Conservation (phyloP, 139 green algal species). For the Closterium sp. region DNA sequence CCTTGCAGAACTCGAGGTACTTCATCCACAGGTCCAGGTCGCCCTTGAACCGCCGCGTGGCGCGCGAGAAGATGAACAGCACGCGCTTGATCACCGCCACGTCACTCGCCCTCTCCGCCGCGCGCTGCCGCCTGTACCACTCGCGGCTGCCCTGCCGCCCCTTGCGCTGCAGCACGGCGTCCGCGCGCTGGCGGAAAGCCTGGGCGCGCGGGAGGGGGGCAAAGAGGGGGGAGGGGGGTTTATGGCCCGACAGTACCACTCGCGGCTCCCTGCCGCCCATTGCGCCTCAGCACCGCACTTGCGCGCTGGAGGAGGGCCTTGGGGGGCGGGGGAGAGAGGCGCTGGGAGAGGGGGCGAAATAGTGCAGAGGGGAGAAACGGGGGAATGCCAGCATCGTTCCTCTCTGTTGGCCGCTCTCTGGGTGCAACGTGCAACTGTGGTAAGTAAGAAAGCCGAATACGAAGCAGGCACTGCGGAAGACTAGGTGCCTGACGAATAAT, state of each 20-base stretch:
- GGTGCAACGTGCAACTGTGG: too few relatives aligned
- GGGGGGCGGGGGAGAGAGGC: too few relatives aligned
- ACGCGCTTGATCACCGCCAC: constrained; percentile 66
- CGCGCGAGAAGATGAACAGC: constrained; percentile 89
- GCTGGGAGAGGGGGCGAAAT: too few relatives aligned
- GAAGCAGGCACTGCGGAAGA: too few relatives aligned
- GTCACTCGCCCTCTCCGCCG: background rate
- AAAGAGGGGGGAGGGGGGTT: too few relatives aligned
- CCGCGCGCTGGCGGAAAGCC: background rate
- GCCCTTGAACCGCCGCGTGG: constrained; percentile 79
- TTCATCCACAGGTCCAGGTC: constrained; percentile 82
- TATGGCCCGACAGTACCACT: background rate
- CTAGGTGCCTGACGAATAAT: too few relatives aligned
- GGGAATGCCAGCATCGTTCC: too few relatives aligned
- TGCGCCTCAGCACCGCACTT: background rate
- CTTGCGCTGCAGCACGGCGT: background rate
- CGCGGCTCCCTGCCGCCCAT: background rate
- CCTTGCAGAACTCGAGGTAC: constrained; percentile 73
- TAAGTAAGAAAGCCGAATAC: too few relatives aligned
- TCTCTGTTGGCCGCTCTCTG: too few relatives aligned
- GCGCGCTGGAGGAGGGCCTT: background rate
- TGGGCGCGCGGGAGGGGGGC: too few relatives aligned
- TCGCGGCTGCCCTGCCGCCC: background rate
- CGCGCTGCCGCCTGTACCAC: background rate
- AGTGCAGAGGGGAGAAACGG: background rate